phyloP scores from a whole-genome alignment of 2,329 filamentous ascomycete genomes.

The Alternaria brassicae region DNA sequence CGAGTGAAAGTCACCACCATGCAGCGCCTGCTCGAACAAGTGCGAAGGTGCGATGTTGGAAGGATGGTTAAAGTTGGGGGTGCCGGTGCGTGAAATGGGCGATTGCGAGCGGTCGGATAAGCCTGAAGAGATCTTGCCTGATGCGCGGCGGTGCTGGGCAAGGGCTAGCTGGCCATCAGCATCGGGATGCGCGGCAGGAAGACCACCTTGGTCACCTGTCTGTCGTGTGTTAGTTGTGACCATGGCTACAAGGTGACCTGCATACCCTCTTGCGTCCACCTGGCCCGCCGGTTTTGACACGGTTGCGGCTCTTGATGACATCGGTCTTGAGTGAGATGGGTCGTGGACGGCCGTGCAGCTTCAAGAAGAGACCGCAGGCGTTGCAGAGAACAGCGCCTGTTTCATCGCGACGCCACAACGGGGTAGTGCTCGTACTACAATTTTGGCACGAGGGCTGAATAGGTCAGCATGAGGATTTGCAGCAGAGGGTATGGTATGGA shows the following conservation, averaged over 20 bases:
- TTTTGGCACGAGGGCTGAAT: conserved; percentile 91
- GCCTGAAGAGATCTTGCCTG: conserved; percentile 75
- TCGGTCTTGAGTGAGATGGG: conserved; percentile 98
- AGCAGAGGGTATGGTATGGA: conserved; percentile 15
- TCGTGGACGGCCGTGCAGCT: conserved; percentile 90
- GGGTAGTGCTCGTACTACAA: conserved; percentile 93
- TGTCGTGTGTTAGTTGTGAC: conserved; percentile 21
- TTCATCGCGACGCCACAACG: conserved; percentile 97
- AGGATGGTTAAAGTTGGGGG: conserved; percentile 72
- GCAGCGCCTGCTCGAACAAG: conserved; percentile 78
- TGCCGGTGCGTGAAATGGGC: conserved; percentile 79
- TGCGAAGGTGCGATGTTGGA: conserved; percentile 75
- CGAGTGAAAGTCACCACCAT: conserved; percentile 72
- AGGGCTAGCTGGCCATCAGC: conserved; percentile 62
- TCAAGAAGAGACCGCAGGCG: conserved; percentile 95
- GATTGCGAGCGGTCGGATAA: conserved; percentile 78
- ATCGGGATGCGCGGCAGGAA: conserved; percentile 63
- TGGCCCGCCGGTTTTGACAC: conserved; percentile 86
- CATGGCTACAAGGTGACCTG: conserved; percentile 24
- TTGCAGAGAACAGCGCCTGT: conserved; percentile 96
- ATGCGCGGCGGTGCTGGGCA: conserved; percentile 68
- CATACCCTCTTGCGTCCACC: conserved; percentile 82
- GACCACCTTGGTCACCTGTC: conserved; percentile 60
- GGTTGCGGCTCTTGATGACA: conserved; percentile 98
- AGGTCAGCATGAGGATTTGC: conserved; percentile 20